Evolutionary conservation across 495 filamentous ascomycete species (phyloP).

Genomic region (Trichoderma reesei): DNA sequence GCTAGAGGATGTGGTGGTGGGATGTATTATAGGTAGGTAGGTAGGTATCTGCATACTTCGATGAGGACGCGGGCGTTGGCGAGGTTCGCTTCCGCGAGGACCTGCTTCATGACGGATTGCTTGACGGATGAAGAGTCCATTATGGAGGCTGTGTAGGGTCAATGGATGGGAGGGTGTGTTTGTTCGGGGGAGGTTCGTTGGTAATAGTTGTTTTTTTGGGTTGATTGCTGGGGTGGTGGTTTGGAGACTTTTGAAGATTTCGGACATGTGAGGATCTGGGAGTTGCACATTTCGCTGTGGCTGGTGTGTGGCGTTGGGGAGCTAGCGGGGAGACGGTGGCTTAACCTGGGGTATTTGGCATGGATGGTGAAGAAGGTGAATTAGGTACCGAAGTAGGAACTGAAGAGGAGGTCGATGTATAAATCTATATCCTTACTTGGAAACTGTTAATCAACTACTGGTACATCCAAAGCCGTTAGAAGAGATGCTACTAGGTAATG

Average conservation of each 20-base stretch:
- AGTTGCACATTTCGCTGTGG: constrained; percentile 2
- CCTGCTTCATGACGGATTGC: constrained; percentile 58
- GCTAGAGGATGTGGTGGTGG: too few relatives aligned
- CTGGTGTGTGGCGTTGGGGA: background rate
- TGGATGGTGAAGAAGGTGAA: too few relatives aligned
- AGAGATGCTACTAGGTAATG: too few relatives aligned
- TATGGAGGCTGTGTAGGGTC: constrained; percentile 9
- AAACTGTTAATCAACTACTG: too few relatives aligned
- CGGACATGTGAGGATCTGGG: background rate
- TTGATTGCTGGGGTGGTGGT: background rate
- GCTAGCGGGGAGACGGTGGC: too few relatives aligned
- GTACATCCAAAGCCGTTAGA: too few relatives aligned
- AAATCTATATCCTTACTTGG: too few relatives aligned
- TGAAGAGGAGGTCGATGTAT: too few relatives aligned
- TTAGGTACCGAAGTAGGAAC: too few relatives aligned
- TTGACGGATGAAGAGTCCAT: constrained; percentile 48
- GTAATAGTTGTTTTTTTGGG: too few relatives aligned
- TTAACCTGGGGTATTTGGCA: too few relatives aligned
- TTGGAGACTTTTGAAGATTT: too few relatives aligned
- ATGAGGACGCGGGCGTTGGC: constrained; percentile 66
- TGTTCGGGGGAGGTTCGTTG: background rate
- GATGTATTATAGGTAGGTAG: background rate
- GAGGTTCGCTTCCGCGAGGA: constrained; percentile 64
- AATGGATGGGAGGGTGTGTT: background rate
- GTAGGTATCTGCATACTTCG: constrained; percentile 42